These are phyloP conservation scores for Mycena chlorophos DNA, from an alignment of 768 basidiomycete species.

Conservation along the genomic window DNA sequence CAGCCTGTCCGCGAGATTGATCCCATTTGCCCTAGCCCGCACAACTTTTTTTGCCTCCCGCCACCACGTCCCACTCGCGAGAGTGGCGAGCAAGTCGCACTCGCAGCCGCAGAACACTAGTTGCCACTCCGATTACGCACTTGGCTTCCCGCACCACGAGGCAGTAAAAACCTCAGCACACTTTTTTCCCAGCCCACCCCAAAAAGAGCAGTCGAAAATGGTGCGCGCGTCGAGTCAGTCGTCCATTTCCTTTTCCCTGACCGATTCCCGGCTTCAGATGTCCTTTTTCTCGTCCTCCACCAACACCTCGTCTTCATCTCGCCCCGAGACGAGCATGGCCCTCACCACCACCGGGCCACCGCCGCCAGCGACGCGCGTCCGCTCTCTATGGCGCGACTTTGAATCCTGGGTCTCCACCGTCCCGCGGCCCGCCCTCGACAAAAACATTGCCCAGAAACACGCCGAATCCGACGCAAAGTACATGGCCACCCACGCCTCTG, in stretches of 20 bases:
- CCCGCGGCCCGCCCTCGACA: conserved; percentile 28
- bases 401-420: conserved; percentile 32
- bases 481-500: conserved; percentile 22
- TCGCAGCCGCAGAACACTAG: not conserved
- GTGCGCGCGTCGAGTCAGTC: conserved; percentile 33
- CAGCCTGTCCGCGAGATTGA: too few species aligned
- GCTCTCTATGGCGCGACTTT: conserved; percentile 38
- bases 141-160: conserved; percentile 33
- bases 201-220: conserved; percentile 22
- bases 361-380: conserved; percentile 25
- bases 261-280: conserved; percentile 16
- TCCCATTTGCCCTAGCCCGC: not conserved
- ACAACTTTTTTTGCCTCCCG: not conserved
- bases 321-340: conserved; percentile 22
- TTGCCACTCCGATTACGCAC: not conserved
- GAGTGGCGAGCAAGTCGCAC: not conserved
- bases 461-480: conserved; percentile 32
- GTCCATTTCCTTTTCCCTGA: conserved; percentile 26
- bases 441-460: conserved; percentile 26
- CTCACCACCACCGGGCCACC: conserved; percentile 13
- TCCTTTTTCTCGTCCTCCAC: conserved; percentile 19
- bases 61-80: not conserved
- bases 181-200: conserved; percentile 34
- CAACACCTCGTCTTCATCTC: conserved; percentile 21
- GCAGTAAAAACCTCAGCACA: too few species aligned